phyloP scores from a whole-genome alignment of 306 rosid species.

The Vachellia pachyceras region DNA sequence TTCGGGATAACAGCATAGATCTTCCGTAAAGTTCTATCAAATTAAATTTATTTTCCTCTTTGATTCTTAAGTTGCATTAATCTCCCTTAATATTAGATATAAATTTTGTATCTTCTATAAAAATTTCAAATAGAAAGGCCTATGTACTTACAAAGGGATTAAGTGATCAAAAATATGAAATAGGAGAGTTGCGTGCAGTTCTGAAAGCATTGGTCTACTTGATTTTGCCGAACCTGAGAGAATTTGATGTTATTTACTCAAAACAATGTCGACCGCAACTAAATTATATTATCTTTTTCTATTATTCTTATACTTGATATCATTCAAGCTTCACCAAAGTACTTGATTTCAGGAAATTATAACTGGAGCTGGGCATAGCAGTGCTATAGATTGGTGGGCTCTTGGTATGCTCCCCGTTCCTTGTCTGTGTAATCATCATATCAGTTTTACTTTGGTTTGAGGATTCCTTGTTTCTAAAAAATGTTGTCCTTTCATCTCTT shows the following conservation, averaged over 20 bases:
- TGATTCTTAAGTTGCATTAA: background rate
- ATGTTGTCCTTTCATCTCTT: background rate
- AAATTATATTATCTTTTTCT: background rate
- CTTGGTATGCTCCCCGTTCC: constrained; percentile 65
- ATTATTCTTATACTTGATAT: constrained; percentile 16
- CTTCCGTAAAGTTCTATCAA: constrained; percentile 8
- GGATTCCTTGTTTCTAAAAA: background rate
- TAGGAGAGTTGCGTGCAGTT: background rate
- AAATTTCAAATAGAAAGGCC: background rate
- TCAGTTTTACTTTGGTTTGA: background rate
- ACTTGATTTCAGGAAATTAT: constrained; percentile 88
- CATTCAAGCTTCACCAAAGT: constrained; percentile 42
- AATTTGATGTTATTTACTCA: constrained; percentile 10
- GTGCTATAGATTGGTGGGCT: constrained; percentile 99
- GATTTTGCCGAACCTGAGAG: background rate
- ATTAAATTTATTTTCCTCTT: background rate
- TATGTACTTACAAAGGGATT: background rate
- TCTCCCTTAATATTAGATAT: background rate
- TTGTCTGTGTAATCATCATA: background rate
- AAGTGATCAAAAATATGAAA: background rate
- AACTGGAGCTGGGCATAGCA: constrained; percentile 80
- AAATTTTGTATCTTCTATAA: constrained; percentile 7
- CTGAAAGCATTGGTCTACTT: background rate
- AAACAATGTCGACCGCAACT: background rate
- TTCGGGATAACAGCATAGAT: constrained; percentile 5